Evolutionary conservation across 345 rosid genomes (phyloP).

Genomic region (Litchi chinensis): DNA sequence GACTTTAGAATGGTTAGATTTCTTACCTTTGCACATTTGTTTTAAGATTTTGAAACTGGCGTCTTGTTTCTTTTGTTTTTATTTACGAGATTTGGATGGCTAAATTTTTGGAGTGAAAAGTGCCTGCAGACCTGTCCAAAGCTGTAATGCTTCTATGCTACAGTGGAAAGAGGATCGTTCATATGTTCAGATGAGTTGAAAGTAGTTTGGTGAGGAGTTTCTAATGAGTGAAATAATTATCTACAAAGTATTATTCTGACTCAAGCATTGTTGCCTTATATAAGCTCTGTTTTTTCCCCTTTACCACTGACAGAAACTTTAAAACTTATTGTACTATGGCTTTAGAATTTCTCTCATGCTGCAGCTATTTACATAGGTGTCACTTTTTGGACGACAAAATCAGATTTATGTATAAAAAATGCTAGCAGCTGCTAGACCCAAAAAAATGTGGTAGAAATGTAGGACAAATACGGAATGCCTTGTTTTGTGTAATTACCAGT

Average conservation of each 20-base stretch:
- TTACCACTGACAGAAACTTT: not conserved
- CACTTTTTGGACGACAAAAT: not conserved
- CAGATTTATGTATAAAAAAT: not conserved
- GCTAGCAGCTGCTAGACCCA: not conserved
- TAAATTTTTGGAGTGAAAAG: not conserved
- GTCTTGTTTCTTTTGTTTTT: not conserved
- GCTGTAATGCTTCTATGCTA: not conserved
- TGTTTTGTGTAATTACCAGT: not conserved
- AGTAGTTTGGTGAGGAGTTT: not conserved
- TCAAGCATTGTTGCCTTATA: not conserved
- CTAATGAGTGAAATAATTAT: not conserved
- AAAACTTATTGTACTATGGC: not conserved
- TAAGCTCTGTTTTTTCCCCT: not conserved
- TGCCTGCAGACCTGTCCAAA: conserved; percentile 1
- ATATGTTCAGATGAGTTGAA: not conserved
- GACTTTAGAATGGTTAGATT: conserved; percentile 53
- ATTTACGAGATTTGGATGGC: not conserved
- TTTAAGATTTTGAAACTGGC: conserved; percentile 17
- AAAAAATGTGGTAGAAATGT: not conserved
- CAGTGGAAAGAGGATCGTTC: not conserved
- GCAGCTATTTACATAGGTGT: not conserved
- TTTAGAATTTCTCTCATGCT: not conserved
- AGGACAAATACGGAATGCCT: not conserved
- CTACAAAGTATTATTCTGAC: not conserved
- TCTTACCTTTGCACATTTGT: conserved; percentile 16